Percentiles rank a stretch among this genome's conserved stretches.
These are phyloP conservation scores for Penicillium taxi DNA, from an alignment of 495 filamentous ascomycete genomes.

Conservation along the genomic window DNA sequence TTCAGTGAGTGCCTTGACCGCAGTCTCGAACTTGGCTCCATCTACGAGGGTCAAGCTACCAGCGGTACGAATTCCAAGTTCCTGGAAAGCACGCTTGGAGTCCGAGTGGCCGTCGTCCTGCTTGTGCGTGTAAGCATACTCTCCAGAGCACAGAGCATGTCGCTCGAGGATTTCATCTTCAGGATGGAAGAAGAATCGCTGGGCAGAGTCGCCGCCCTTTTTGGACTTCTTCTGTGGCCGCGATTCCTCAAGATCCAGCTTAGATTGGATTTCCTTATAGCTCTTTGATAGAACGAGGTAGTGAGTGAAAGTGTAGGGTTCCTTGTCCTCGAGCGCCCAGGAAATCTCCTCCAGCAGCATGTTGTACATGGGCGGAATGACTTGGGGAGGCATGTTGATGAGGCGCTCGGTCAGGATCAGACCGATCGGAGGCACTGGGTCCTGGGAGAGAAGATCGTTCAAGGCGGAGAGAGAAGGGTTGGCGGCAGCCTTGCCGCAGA, in stretches of 20 bases:
- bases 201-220: conserved; percentile 41
- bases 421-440: conserved; percentile 54
- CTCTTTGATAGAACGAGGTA: conserved; percentile 86
- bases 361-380: conserved; percentile 90
- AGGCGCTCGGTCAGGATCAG: conserved; percentile 83
- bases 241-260: conserved; percentile 59
- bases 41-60: conserved; percentile 77
- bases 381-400: conserved; percentile 89
- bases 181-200: conserved; percentile 85
- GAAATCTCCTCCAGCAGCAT: conserved; percentile 91
- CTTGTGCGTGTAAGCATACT: conserved; percentile 70
- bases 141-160: conserved; percentile 56
- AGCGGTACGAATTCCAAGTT: conserved; percentile 76
- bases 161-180: conserved; percentile 87
- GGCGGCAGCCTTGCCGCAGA: conserved; percentile 50
- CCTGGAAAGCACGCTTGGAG: conserved; percentile 88
- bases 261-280: conserved; percentile 80
- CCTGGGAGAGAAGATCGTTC: conserved; percentile 45
- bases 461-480: conserved; percentile 48
- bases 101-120: conserved; percentile 71
- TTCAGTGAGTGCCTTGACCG: conserved; percentile 62
- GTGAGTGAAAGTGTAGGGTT: conserved; percentile 88
- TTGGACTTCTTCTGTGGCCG: conserved; percentile 74
- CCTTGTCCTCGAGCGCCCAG: conserved; percentile 81
- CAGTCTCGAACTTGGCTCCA: conserved; percentile 54